phyloP scores from a whole-genome alignment of 2,329 filamentous ascomycete species.

The Gnomoniopsis smithogilvyi region DNA sequence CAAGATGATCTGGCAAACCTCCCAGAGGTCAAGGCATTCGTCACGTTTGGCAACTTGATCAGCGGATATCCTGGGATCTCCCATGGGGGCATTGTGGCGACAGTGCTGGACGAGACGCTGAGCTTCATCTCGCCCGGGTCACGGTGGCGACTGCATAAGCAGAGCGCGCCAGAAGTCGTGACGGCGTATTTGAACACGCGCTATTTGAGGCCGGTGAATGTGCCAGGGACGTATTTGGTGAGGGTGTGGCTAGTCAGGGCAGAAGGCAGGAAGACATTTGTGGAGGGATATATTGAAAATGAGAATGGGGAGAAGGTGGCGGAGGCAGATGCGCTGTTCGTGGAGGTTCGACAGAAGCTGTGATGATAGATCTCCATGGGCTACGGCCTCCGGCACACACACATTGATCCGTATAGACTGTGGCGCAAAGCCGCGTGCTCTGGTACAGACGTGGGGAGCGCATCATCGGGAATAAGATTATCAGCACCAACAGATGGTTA shows the following conservation, averaged over 20 bases:
- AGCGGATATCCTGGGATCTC: conserved; percentile 50
- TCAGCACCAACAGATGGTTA: not conserved
- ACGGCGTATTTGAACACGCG: conserved; percentile 54
- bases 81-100: conserved; percentile 57
- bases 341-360: conserved; percentile 25
- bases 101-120: conserved; percentile 57
- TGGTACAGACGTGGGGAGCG: not conserved
- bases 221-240: conserved; percentile 45
- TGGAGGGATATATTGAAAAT: conserved; percentile 46
- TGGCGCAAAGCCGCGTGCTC: not conserved
- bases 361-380: not conserved
- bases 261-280: conserved; percentile 53
- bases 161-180: conserved; percentile 30
- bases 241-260: conserved; percentile 39
- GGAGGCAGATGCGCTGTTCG: conserved; percentile 51
- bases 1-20: conserved; percentile 20
- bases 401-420: not conserved
- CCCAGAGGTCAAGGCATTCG: conserved; percentile 28
- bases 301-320: conserved; percentile 45
- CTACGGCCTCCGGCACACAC: not conserved
- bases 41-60: conserved; percentile 45
- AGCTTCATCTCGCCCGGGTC: conserved; percentile 47
- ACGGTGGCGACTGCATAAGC: conserved; percentile 12
- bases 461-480: too few relatives aligned
- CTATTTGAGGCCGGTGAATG: conserved; percentile 50